Evolutionary conservation across 2,329 filamentous ascomycete species (phyloP), one percentile per base, ranked within the genome.

Genomic region (Shiraia bambusicola): DNA sequence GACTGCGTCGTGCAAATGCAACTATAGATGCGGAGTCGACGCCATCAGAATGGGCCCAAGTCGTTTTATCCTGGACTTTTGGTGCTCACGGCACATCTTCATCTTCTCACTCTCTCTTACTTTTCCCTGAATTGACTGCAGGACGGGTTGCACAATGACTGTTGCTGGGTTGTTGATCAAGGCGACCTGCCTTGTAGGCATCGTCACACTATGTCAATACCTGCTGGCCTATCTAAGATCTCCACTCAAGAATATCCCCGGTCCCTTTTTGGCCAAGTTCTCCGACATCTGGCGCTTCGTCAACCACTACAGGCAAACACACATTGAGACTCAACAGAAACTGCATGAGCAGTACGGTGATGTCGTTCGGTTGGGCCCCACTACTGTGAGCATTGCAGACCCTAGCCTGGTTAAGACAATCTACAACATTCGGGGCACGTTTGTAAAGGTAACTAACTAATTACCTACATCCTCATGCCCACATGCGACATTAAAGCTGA

Each of bases 241-340:
- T 10, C 61, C 61, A 4, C 49, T 67, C 31, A 65, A 58, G 34
- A 51, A 45, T 6, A 49, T 67, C 6, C 64, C 64, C 5, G 65
- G 65, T 4, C 65, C 65, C 1, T 56, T 61, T 35, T 26, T 63
- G 8, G 63, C 65, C 28, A 62, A 60, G 30, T 65, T 67, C 44
- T 58, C 62, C 3, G 45, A 67, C 40, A 34, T 60, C 22, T 67
- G 62, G 63, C 56, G 63, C 13, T 47, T 66, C 28, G 40, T 49
- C 10, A 58, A 57, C 26, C 58, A 61, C n/a, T 65, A 59, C 28
- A 24, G 49, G 9, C 54, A 58, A 41, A 56, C 49, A n/a, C 54
- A 62, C 29, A 63, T 62, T 32, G 57, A 63, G 38, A 63, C 59
- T 4, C 58, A 63, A 44, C 50, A 46, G 32, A 47, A 45, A 13